phyloP scores from a whole-genome alignment of 2,329 filamentous ascomycete species.

The Microcyclospora tardicrescens region DNA sequence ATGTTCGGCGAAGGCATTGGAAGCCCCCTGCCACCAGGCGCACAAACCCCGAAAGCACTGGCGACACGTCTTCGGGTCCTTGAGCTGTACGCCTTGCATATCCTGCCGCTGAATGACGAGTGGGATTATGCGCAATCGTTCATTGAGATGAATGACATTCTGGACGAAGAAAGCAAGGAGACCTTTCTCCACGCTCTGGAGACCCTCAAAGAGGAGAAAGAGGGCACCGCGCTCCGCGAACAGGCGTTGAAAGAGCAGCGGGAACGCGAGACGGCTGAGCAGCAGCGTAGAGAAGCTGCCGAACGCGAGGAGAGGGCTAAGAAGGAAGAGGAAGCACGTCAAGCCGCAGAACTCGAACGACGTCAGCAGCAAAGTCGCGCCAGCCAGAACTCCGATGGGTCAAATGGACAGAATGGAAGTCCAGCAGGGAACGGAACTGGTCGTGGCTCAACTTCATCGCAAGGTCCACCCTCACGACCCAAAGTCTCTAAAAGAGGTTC shows the following conservation, averaged over 20 bases:
- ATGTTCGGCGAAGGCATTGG: conserved; percentile 28
- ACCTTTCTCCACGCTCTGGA: conserved; percentile 78
- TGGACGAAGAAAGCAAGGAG: conserved; percentile 85
- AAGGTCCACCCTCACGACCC: not conserved
- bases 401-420: too few relatives aligned
- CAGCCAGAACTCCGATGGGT: not conserved
- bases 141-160: conserved; percentile 68
- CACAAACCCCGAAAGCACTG: conserved; percentile 23
- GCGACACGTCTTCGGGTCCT: conserved; percentile 72
- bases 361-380: not conserved
- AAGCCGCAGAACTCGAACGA: conserved; percentile 5
- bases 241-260: conserved; percentile 47
- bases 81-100: conserved; percentile 88
- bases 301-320: conserved; percentile 21
- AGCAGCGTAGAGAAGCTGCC: conserved; percentile 24
- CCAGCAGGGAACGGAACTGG: too few relatives aligned
- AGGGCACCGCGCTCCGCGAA: conserved; percentile 52
- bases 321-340: conserved; percentile 20
- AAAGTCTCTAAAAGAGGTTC: conserved; percentile 11
- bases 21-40: conserved; percentile 42
- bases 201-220: conserved; percentile 70
- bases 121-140: conserved; percentile 95
- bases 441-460: too few relatives aligned
- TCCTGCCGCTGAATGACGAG: conserved; percentile 83
- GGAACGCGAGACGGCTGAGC: conserved; percentile 32